Evolutionary conservation across 176 grass and related monocot species (phyloP), one percentile per base, ranked within the genome.

Genomic region (Chrysopogon serrulatus): DNA sequence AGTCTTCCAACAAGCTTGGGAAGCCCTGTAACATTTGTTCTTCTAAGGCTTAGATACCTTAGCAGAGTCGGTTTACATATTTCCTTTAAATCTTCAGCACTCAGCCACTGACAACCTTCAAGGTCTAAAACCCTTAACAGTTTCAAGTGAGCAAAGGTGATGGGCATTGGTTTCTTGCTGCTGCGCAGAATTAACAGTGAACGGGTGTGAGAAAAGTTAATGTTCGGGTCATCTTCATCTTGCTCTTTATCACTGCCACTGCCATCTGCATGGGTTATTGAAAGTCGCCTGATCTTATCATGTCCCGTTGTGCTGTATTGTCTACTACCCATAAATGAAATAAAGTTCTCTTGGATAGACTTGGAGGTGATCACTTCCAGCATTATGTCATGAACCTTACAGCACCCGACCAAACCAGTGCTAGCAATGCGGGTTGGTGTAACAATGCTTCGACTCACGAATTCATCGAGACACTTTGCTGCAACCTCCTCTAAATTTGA

Each of bases 361-460:
- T 45, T 73, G 14, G 28, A 4, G 2, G 1, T 65, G 57, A 83
- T 49, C 1, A 83, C 70, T 49, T 83, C 81, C 23, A 83, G 15
- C 70, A 83, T 83, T 24, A 83, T 74, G 56, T 83, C 81, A 27
- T 83, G 81, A 36, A 74, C 70, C 31, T 31, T 83, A 27, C 21
- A 83, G 15, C 30, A 19, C 40, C 1, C 47, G 31, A 83, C 41
- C 14, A 49, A 6, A 11, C 56, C 70, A 4, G 14, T 74, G 3
- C 23, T 21, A 12, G 18, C 57, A 28, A 74, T 34, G 3, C 31
- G 21, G 13, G 0, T 34, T 3, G 41, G 48, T 56, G 74, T 77
- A 17, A 83, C 14, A 4, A 83, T 83, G 81, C 2, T 83, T 37
- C 81, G 64, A 64, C 31, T 64, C 1, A 83, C 15, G 17, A 83